A percentile compares a stretch with the other conserved stretches of the same genome.
These are phyloP conservation scores for Suillus fuscotomentosus DNA, from an alignment of 768 basidiomycete species.

Conservation along the genomic window DNA sequence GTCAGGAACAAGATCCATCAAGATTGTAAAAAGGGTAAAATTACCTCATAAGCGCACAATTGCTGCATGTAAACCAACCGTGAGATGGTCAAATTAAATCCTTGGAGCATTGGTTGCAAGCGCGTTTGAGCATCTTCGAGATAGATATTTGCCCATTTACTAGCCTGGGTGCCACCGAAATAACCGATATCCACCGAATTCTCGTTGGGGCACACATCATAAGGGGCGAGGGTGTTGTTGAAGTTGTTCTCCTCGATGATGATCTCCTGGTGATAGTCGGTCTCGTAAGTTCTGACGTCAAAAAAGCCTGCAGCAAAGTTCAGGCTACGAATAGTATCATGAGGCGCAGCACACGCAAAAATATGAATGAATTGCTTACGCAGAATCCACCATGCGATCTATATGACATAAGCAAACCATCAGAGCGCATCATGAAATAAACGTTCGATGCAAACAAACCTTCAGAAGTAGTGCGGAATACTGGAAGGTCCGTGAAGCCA, in stretches of 20 bases:
- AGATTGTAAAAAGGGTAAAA: too few relatives aligned
- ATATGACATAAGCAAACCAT: background rate
- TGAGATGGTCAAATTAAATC: conserved; percentile 27
- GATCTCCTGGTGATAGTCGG: conserved; percentile 46
- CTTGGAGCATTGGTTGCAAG: conserved; percentile 30
- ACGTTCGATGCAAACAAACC: conserved; percentile 18
- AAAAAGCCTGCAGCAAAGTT: conserved; percentile 54
- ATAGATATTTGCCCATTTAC: conserved; percentile 40
- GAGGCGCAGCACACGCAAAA: conserved; percentile 20
- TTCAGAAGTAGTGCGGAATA: conserved; percentile 48
- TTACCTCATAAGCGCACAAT: conserved; percentile 39
- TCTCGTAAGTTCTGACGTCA: conserved; percentile 39
- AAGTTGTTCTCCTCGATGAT: conserved; percentile 42
- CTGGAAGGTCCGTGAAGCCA: conserved; percentile 42
- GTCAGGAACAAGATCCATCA: too few relatives aligned
- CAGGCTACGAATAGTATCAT: conserved; percentile 19
- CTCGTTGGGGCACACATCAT: conserved; percentile 32
- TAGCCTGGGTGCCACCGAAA: conserved; percentile 19
- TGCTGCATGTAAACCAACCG: conserved; percentile 36
- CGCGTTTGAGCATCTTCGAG: conserved; percentile 35
- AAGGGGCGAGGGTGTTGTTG: conserved; percentile 50
- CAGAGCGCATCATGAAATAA: background rate
- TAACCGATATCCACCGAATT: conserved; percentile 21
- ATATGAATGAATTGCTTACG: conserved; percentile 15
- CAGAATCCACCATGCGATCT: conserved; percentile 35